phyloP scores from a whole-genome alignment of 306 rosid species.

The Medicago arabica region DNA sequence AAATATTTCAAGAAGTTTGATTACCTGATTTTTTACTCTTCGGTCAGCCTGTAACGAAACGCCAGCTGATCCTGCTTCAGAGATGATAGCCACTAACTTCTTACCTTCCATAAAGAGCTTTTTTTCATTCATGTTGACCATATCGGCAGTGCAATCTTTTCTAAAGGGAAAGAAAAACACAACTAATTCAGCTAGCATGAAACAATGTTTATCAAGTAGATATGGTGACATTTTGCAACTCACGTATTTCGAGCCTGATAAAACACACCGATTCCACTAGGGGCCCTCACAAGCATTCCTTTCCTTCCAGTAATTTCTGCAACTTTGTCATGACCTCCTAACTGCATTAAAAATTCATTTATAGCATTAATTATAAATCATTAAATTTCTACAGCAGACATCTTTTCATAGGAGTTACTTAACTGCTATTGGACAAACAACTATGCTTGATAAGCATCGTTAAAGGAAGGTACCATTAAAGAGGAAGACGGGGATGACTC shows the following conservation, averaged over 20 bases:
- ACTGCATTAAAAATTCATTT: constrained; percentile 52
- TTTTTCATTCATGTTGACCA: constrained; percentile 95
- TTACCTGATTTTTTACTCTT: constrained; percentile 81
- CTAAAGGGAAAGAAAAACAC: constrained; percentile 45
- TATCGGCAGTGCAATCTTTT: constrained; percentile 78
- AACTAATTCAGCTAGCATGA: constrained; percentile 19
- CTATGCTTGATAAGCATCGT: too few relatives aligned
- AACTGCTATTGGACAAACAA: not conserved
- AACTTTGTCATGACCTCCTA: constrained; percentile 85
- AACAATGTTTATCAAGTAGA: constrained; percentile 7
- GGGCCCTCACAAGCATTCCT: constrained; percentile 86
- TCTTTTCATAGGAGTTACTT: not conserved
- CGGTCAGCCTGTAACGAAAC: constrained; percentile 93
- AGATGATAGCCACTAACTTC: constrained; percentile 80
- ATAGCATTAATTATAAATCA: not conserved
- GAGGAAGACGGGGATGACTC: not conserved
- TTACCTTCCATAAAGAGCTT: constrained; percentile 87
- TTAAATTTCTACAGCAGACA: not conserved
- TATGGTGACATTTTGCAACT: constrained; percentile 45
- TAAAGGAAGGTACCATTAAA: not conserved
- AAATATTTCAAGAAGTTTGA: constrained; percentile 33
- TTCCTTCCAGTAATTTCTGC: constrained; percentile 94
- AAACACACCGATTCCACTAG: constrained; percentile 81
- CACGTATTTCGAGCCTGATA: constrained; percentile 84
- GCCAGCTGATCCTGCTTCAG: constrained; percentile 96